These are phyloP conservation scores for Zasmidium cellare DNA, from an alignment of 2,329 filamentous ascomycete genomes.

Conservation along the genomic window DNA sequence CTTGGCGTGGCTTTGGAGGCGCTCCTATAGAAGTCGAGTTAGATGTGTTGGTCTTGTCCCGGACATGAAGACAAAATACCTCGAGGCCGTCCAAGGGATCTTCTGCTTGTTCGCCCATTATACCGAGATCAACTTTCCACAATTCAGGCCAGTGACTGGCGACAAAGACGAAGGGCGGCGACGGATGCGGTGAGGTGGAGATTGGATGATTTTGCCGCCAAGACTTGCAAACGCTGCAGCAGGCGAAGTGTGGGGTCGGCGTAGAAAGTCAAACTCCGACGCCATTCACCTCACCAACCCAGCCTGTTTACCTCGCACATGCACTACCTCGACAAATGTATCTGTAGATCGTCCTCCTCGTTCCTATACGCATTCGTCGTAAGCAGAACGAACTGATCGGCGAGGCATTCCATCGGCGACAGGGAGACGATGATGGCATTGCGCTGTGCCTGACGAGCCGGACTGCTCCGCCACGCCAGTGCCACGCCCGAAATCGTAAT, in stretches of 20 bases:
- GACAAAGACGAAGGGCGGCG: background rate
- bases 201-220: background rate
- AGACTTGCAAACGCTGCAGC: background rate
- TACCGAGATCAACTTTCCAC: too few species aligned
- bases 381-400: background rate
- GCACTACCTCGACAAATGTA: too few species aligned
- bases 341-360: background rate
- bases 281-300: background rate
- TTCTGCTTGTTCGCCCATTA: slow-evolving; percentile 8
- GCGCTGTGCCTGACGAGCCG: background rate
- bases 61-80: slow-evolving; percentile 1
- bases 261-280: background rate
- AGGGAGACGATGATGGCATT: background rate
- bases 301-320: background rate
- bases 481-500: slow-evolving; percentile 9
- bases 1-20: slow-evolving; percentile 61
- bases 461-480: background rate
- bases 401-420: background rate
- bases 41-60: background rate
- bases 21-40: slow-evolving; percentile 43
- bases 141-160: background rate
- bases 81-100: slow-evolving; percentile 24
- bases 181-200: background rate
- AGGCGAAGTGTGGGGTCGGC: background rate
- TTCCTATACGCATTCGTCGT: background rate